Evolutionary conservation across 2,329 filamentous ascomycete genomes (phyloP), one percentile per base, ranked within the genome.

Genomic region (Aspergillus sp.): DNA sequence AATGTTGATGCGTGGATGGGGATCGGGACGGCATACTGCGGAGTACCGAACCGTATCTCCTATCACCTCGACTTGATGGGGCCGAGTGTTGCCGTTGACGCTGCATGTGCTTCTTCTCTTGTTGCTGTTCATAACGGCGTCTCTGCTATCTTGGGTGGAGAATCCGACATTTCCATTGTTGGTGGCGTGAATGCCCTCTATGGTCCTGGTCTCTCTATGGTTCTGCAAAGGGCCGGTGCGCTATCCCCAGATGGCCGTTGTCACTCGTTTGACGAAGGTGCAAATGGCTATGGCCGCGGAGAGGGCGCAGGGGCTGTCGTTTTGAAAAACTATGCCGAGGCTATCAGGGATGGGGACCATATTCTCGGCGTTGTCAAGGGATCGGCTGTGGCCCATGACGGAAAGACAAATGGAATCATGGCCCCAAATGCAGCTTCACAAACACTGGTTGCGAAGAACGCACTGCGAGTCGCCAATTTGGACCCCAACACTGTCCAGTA

Each of bases 1-100:
- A 57, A 61, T 10, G 57, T 70, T 10, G 63, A 67, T 19, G 59
- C 68, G 0, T 68, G 60, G 57, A 68, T 66, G 62, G 67, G 65
- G 2, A 68, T 70, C 38, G 69, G 69, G 0, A 71, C 66, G 0
- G 63, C 66, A 0, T 62, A 57, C 29, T 65, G 62, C 42, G 65
- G 66, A 4, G 54, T 71, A 46, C 59, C 53, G 1, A 57, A 58
- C 28, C 52, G 57, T 5, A 57, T 62, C 27, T 56, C 50, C 1
- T 54, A 60, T 29, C 56, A 60, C 8, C 40, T 59, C 28, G 49
- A 61, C 29, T 29, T 59, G 34, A 53, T 48, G 34, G 62, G 62
- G 1, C 56, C 52, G 2, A 57, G 53, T 32, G 45, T 48, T 1
- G 50, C 57, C 4, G 45, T 61, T 6, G 55, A 62, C 40, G 58